Percentiles rank a stretch among this genome's conserved stretches.
Evolutionary conservation across 257 asterid genomes (phyloP).

Genomic region (Solanum etuberosum): DNA sequence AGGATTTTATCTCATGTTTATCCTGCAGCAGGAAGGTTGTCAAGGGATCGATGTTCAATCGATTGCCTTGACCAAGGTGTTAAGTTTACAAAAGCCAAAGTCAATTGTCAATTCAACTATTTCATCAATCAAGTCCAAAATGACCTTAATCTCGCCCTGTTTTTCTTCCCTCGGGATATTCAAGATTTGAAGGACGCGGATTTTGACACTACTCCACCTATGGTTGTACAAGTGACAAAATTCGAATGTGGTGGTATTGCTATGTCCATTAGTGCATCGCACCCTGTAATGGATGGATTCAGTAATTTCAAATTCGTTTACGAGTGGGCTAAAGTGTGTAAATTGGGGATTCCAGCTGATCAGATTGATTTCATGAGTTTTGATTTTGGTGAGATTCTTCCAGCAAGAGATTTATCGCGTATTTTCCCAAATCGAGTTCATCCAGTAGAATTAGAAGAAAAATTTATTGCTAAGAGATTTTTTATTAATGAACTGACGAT

Average conservation of each 20-base stretch:
- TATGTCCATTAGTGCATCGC: not conserved
- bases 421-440: not conserved
- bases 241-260: conserved; percentile 10
- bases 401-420: not conserved
- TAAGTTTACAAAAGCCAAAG: conserved; percentile 13
- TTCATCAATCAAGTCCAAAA: not conserved
- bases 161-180: not conserved
- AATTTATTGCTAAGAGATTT: not conserved
- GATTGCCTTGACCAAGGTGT: conserved; percentile 32
- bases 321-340: conserved; percentile 5
- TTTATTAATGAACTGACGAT: not conserved
- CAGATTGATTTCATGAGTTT: not conserved
- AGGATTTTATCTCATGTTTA: conserved; percentile 19
- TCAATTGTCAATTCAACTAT: not conserved
- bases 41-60: not conserved
- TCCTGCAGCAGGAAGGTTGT: conserved; percentile 27
- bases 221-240: not conserved
- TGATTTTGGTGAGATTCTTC: not conserved
- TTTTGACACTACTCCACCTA: not conserved
- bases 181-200: not conserved
- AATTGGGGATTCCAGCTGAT: not conserved
- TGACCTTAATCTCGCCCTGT: not conserved
- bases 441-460: not conserved
- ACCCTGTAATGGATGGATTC: not conserved
- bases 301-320: not conserved